Evolutionary conservation across 2,329 filamentous ascomycete genomes (phyloP).

Genomic region (Chaetoscypha palmicola): DNA sequence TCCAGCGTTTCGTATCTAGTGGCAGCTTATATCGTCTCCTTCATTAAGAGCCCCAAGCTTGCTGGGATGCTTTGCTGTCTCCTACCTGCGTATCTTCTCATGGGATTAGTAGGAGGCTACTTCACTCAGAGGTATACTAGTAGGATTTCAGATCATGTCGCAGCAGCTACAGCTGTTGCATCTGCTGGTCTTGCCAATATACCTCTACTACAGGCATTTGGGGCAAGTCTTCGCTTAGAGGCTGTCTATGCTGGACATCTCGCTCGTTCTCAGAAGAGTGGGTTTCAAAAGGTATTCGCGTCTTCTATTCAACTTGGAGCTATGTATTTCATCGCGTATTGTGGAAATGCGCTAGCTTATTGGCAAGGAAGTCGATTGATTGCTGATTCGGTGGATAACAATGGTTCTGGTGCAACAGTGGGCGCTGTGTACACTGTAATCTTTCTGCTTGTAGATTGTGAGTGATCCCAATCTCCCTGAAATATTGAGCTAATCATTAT

Average conservation of each 20-base stretch:
- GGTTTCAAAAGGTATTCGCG: slow-evolving; percentile 42
- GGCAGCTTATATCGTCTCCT: slow-evolving; percentile 52
- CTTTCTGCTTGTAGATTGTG: slow-evolving; percentile 46
- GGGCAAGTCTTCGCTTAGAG: slow-evolving; percentile 43
- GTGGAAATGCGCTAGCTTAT: slow-evolving; percentile 50
- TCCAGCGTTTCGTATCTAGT: slow-evolving; percentile 49
- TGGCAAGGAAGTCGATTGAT: slow-evolving; percentile 49
- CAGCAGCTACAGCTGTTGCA: slow-evolving; percentile 44
- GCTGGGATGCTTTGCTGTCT: slow-evolving; percentile 37
- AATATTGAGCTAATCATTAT: no score
- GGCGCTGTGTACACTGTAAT: slow-evolving; percentile 43
- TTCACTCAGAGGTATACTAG: slow-evolving; percentile 39
- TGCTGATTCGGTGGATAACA: slow-evolving; percentile 29
- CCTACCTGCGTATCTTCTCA: slow-evolving; percentile 27
- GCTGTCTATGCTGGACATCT: slow-evolving; percentile 41
- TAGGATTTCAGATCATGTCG: slow-evolving; percentile 39
- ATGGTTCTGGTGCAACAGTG: slow-evolving; percentile 15
- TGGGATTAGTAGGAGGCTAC: slow-evolving; percentile 41
- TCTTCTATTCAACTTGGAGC: slow-evolving; percentile 44
- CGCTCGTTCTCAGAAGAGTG: slow-evolving; percentile 35
- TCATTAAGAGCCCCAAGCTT: slow-evolving; percentile 47
- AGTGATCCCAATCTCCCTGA: no score
- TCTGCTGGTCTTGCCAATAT: slow-evolving; percentile 45
- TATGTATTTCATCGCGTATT: slow-evolving; percentile 29
- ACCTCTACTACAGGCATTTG: slow-evolving; percentile 45